Percentiles rank a stretch among this genome's conserved stretches.
These are phyloP conservation scores for Lyophyllum atratum DNA, from an alignment of 768 basidiomycete genomes.

Conservation along the genomic window DNA sequence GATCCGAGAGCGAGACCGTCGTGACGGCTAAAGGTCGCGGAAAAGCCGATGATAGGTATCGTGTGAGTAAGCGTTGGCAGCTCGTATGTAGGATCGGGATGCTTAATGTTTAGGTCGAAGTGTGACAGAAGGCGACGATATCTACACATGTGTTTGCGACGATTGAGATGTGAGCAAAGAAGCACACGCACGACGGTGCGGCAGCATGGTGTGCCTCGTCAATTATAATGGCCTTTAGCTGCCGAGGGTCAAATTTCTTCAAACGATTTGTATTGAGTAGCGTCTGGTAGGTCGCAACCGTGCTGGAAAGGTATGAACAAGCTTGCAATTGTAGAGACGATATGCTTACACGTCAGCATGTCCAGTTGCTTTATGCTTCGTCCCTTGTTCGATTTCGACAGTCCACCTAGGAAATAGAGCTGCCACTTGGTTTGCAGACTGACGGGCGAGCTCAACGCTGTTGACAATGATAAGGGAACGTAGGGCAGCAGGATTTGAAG, in stretches of 20 bases:
- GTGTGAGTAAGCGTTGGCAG: slow-evolving; percentile 41
- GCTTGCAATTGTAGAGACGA: neutral
- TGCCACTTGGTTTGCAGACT: slow-evolving; percentile 76
- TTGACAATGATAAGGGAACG: slow-evolving; percentile 85
- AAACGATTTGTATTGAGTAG: slow-evolving; percentile 64
- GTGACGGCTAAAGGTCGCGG: slow-evolving; percentile 91
- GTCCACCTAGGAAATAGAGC: slow-evolving; percentile 68
- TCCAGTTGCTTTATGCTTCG: slow-evolving; percentile 73
- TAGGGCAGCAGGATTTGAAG: slow-evolving; percentile 43
- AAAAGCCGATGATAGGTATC: slow-evolving; percentile 90
- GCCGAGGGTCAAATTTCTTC: slow-evolving; percentile 70
- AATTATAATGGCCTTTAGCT: slow-evolving; percentile 76
- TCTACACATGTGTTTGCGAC: slow-evolving; percentile 28
- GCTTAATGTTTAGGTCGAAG: slow-evolving; percentile 70
- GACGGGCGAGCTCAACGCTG: slow-evolving; percentile 84
- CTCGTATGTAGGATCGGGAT: slow-evolving; percentile 46
- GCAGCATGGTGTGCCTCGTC: slow-evolving; percentile 98
- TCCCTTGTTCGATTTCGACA: slow-evolving; percentile 93
- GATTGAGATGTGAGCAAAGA: neutral
- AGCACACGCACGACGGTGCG: slow-evolving; percentile 71
- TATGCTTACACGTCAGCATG: slow-evolving; percentile 76
- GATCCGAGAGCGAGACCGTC: slow-evolving; percentile 88
- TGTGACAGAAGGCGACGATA: slow-evolving; percentile 84
- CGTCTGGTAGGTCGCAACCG: slow-evolving; percentile 90
- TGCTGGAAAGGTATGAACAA: slow-evolving; percentile 44